Evolutionary conservation across 352 stramenopile species (phyloP), one percentile per base, ranked within the genome.

Genomic region (Globisporangium megalacanthum): DNA sequence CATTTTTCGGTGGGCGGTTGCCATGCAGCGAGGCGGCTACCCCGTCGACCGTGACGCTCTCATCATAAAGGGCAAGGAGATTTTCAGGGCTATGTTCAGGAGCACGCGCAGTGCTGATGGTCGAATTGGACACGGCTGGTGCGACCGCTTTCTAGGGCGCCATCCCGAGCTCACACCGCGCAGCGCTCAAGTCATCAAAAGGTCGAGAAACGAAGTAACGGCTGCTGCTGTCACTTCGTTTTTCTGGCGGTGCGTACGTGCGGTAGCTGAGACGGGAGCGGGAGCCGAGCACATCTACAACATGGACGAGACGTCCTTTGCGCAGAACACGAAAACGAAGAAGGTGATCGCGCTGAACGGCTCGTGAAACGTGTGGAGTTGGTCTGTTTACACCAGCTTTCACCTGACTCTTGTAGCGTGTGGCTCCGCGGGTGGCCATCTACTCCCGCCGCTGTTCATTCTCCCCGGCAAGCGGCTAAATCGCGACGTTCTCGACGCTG

Each of bases 281-380:
- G n/a, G 33, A 22, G 8, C 49, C 6, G 22, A 52, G 0, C 42
- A 50, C 9, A 46, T 58, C 35, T 64, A 49, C 46, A 58, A 56
- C 36, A 52, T 64, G 17, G 58, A 64, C 36, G 49, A 56, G 56
- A 62, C 56, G 4, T 42, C 48, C 4, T 56, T 64, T 46, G 52
- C 51, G 22, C 36, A 56, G 36, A 54, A 59, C 22, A 25, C 15
- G 4, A 56, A 62, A 49, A 46, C 49, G 3, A 48, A 20, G 49
- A 62, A 62, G 44, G 56, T 56, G 4, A 17, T 62, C n/a, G 56
- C 49, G 9, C 29, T 51, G 25, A 52, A 41, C 9, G 56, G 56
- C 4, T 56, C 56, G 15, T 4, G 29, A 3, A 62, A 62, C 42
- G 57, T 62, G 5, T 62, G 57, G 41, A 53, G 39, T 6, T 29